Percentiles rank a stretch among this genome's conserved stretches.
Conservation (phyloP, 352 stramenopile genomes). For the Globisporangium viniferum region DNA sequence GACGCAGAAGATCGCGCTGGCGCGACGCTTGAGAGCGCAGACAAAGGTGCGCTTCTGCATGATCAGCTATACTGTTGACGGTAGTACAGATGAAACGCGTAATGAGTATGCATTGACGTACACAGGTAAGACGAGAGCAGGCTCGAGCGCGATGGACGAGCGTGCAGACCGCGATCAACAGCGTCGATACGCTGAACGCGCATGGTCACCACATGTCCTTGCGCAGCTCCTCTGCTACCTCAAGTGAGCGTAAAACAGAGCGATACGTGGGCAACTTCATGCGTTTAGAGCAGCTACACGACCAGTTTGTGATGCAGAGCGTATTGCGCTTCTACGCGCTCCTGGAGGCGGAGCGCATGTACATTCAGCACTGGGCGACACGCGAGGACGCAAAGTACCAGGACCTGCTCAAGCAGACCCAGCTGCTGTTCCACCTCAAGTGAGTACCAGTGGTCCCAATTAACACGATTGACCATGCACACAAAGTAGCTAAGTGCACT, state of each 20-base stretch:
- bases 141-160: conserved; percentile 1
- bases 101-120: background rate
- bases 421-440: conserved; percentile 48
- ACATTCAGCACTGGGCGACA: conserved; percentile 32
- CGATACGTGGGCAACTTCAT: conserved; percentile 26
- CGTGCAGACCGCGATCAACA: background rate
- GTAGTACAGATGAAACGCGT: background rate
- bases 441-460: conserved; percentile 12
- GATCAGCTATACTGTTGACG: background rate
- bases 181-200: background rate
- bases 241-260: background rate
- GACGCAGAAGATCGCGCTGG: conserved; percentile 24
- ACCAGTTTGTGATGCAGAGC: conserved; percentile 25
- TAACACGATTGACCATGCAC: background rate
- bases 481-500: background rate
- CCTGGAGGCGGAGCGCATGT: conserved; percentile 43
- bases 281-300: conserved; percentile 27
- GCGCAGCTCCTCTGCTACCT: background rate
- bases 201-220: background rate
- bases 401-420: conserved; percentile 30
- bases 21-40: conserved; percentile 16
- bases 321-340: conserved; percentile 45
- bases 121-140: conserved; percentile 4
- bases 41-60: conserved; percentile 17
- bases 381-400: conserved; percentile 26